Evolutionary conservation across 164 flowering plant species (phyloP).

Genomic region (Aristolochia fimbriata): DNA sequence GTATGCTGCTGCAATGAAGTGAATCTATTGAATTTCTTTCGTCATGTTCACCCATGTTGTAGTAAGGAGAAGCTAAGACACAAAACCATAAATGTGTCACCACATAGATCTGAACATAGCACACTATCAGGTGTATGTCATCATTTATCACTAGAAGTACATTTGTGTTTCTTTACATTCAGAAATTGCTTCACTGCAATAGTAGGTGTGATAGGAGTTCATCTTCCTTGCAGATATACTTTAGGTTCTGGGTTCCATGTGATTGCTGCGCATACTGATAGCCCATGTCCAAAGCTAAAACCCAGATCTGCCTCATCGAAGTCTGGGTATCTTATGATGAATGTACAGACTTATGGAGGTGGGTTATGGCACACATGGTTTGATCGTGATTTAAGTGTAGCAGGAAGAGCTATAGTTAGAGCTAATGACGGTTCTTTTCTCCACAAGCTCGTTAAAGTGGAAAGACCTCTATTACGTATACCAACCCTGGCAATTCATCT

Average conservation of each 20-base stretch:
- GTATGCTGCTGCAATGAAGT: no score
- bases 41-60: no score
- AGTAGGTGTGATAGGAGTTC: no score
- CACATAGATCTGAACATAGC: no score
- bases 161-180: no score
- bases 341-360: conserved; percentile 92
- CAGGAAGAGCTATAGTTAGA: conserved; percentile 81
- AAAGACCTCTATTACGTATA: conserved; percentile 70
- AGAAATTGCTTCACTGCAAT: no score
- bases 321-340: conserved; percentile 72
- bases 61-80: no score
- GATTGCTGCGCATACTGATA: conserved; percentile 94
- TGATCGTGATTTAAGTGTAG: conserved; percentile 82
- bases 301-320: conserved; percentile 80
- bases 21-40: no score
- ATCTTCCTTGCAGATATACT: conserved; percentile 44
- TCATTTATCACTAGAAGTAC: no score
- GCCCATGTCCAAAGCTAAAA: conserved; percentile 86
- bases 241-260: conserved; percentile 78
- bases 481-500: conserved; percentile 96
- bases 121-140: no score
- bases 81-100: no score
- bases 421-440: conserved; percentile 53
- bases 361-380: conserved; percentile 99
- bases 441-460: conserved; percentile 90